These are phyloP conservation scores for Euphorbia neoarborescens DNA, from an alignment of 441 rosid species.

Conservation along the genomic window DNA sequence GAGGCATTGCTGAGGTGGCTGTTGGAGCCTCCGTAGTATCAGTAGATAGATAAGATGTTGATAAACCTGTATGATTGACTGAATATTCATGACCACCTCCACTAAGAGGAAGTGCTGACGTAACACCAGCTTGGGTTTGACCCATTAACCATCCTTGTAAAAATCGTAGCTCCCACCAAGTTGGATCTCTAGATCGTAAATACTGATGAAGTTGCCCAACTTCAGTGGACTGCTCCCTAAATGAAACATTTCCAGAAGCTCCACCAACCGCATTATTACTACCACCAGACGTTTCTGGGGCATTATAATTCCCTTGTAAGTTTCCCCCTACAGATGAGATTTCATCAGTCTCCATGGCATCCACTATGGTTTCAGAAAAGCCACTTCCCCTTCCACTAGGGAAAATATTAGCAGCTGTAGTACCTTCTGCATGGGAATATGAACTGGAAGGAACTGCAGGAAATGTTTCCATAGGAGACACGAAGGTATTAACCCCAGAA, in stretches of 20 bases:
- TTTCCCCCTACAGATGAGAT: conserved; percentile 46
- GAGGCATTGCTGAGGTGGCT: conserved; percentile 44
- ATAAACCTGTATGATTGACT: conserved; percentile 31
- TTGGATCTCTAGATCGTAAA: conserved; percentile 53
- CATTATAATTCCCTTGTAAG: conserved; percentile 19
- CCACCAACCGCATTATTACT: conserved; percentile 18
- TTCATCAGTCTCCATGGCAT: conserved; percentile 56
- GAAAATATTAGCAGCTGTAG: conserved; percentile 25
- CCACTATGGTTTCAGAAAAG: conserved; percentile 34
- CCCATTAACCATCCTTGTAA: conserved; percentile 81
- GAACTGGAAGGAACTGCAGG: conserved; percentile 38
- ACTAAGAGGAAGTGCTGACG: conserved; percentile 33
- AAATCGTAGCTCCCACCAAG: conserved; percentile 72
- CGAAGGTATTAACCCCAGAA: conserved; percentile 38
- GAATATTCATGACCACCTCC: conserved; percentile 39
- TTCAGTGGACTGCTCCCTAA: conserved; percentile 30
- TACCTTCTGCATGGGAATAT: conserved; percentile 36
- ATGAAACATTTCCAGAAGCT: conserved; percentile 24
- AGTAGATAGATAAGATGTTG: conserved; percentile 29
- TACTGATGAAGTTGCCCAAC: conserved; percentile 45
- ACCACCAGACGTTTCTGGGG: conserved; percentile 19
- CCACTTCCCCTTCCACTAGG: conserved; percentile 36
- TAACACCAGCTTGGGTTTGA: conserved; percentile 57
- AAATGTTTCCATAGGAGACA: conserved; percentile 41
- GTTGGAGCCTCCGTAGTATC: conserved; percentile 42